Evolutionary conservation across 2,329 filamentous ascomycete species (phyloP), one percentile per base, ranked within the genome.

Genomic region (Hypoxylon sp.): DNA sequence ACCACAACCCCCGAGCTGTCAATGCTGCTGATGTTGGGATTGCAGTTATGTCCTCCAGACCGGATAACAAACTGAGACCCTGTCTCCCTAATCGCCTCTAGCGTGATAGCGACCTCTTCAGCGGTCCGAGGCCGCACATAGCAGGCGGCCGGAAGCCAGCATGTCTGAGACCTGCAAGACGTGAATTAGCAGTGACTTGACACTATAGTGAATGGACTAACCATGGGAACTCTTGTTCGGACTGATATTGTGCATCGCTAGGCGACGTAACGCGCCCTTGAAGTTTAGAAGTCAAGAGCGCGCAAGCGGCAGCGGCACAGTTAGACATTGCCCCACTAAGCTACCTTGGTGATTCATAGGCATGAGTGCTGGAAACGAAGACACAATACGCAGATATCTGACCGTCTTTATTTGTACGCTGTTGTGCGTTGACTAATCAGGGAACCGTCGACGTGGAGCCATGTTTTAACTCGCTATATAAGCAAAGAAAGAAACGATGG

Each of bases 1-100:
- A 74, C 45, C 2, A 75, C 55, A 46, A 73, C 28, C 0, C 74
- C 73, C 5, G 50, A 51, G 1, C 34, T 58, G 10, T 70, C 63
- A 32, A 69, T 25, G 21, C 72, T 72, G 46, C 55, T 65, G 14
- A 73, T 69, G 2, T 57, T 52, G 0, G 63, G 45, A 9, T 71
- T 72, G 36, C 53, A 63, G 23, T 72, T 72, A 21, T 68, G 68
- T 2, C 67, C 65, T 13, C 52, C 57, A 17, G 51, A 60, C 10
- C 70, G 60, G n/a, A 72, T 49, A 2, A 65, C 52, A 14, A 68
- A 70, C 17, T 63, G 60, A 41, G 41, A 62, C 1, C 60, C 60
- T 1, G 64, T 38, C 34, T 56, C 57, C 45, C 28, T 62, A 25
- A 68, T 41, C n/a, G 56, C 56, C 2, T 32, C 19, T 5, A 72